Evolutionary conservation across 192 early-diverging fungal species (phyloP), one percentile per base, ranked within the genome.

Genomic region (Lobosporangium transversale): DNA sequence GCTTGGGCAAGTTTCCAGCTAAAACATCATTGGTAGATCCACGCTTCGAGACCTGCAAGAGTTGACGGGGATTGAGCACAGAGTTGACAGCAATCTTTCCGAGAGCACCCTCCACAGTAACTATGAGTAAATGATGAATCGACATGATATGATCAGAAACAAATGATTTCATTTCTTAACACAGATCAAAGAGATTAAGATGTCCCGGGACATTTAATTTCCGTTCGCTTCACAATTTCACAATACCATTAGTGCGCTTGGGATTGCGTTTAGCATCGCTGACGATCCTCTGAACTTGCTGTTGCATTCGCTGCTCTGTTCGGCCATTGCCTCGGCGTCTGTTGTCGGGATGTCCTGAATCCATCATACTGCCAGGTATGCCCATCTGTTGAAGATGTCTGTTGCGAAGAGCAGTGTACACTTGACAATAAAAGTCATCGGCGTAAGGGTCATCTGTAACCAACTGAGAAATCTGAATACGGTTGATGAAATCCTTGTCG

Each of bases 381-480:
- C 80, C 85, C 70, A 76, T 80, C 57, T 70, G 43, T 33, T 80
- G 71, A 43, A 73, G 54, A 27, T 81, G 68, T 58, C 84, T 85
- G 58, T 80, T 83, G 37, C 88, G 88, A 37, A 92, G 85, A 26
- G 91, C 86, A 29, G 90, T 90, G 83, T 91, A 95, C 50, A 97
- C 90, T 66, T 97, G 94, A 79, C 91, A 95, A 80, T 99, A 99
- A 70, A 97, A 99, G 66, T 99, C 97, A 59, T 97, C 97, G 6
- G 89, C 84, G 24, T 89, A 91, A 27, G 97, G 97, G 70, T 97
- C 94, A 51, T 94, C 95, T 3, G 93, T 92, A 3, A 95, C 94
- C 32, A 99, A 86, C 80, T 98, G 95, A 32, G 93, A 90, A 32
- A 99, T 89, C 80, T 99, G 97, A 59, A 98, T 96, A 45, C 91